Conservation (phyloP, 495 filamentous ascomycete species). For the Mycothermus thermophilus region DNA sequence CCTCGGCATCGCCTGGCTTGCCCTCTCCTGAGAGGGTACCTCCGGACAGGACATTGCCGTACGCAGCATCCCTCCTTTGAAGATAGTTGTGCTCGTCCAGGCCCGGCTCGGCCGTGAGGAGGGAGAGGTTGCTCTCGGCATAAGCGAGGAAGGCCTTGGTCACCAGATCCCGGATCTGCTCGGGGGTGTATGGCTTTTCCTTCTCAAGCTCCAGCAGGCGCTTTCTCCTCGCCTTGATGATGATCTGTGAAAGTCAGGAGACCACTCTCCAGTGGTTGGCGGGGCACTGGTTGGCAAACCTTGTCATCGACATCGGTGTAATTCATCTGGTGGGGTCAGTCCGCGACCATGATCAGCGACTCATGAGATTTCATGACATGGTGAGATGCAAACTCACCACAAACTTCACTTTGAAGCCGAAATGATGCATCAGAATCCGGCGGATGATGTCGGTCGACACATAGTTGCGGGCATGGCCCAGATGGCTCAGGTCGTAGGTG, state of each 20-base stretch:
- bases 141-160: slow-evolving; percentile 59
- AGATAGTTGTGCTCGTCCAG: slow-evolving; percentile 41
- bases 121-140: slow-evolving; percentile 59
- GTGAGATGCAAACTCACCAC: slow-evolving; percentile 29
- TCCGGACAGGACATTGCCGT: slow-evolving; percentile 47
- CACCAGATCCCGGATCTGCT: slow-evolving; percentile 36
- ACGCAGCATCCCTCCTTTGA: slow-evolving; percentile 42
- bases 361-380: no score
- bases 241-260: slow-evolving; percentile 42
- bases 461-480: slow-evolving; percentile 82
- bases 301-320: slow-evolving; percentile 90
- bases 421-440: slow-evolving; percentile 74
- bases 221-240: slow-evolving; percentile 66
- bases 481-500: slow-evolving; percentile 80
- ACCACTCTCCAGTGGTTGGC: neutral
- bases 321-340: slow-evolving; percentile 47
- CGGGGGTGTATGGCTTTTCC: slow-evolving; percentile 29
- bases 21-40: slow-evolving; percentile 49
- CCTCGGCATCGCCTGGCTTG: slow-evolving; percentile 50
- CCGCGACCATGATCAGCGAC: no score
- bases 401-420: slow-evolving; percentile 73
- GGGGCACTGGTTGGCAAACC: slow-evolving; percentile 23
- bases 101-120: slow-evolving; percentile 28
- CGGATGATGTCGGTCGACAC: slow-evolving; percentile 86
- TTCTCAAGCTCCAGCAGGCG: slow-evolving; percentile 52